These are phyloP conservation scores for Podila epicladia DNA, from an alignment of 192 early-diverging fungal species.

Conservation along the genomic window DNA sequence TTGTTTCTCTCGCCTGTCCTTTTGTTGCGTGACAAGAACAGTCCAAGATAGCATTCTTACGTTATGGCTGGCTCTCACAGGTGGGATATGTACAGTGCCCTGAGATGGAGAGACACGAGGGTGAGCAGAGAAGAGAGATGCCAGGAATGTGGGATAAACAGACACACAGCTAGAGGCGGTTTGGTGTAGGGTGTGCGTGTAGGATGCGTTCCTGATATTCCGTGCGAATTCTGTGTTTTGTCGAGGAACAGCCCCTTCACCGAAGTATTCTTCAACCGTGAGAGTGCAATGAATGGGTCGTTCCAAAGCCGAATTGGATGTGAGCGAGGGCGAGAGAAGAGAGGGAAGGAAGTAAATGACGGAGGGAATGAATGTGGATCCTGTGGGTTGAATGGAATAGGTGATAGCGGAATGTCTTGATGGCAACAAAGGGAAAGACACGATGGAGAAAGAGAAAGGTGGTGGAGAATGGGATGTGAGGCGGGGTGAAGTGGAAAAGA, in stretches of 20 bases:
- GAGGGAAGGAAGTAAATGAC: not conserved
- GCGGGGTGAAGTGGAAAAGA: not conserved
- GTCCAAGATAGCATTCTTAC: not conserved
- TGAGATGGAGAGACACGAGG: not conserved
- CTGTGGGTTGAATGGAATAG: not conserved
- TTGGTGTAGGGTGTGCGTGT: no score
- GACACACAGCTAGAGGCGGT: not conserved
- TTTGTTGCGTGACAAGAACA: not conserved
- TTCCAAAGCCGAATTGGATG: no score
- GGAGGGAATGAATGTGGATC: not conserved
- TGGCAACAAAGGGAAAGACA: not conserved
- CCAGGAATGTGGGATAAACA: not conserved
- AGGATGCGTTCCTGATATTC: no score
- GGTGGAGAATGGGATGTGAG: not conserved
- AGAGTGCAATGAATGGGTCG: no score
- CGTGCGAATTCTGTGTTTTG: no score
- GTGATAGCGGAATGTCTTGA: not conserved
- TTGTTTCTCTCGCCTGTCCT: not conserved
- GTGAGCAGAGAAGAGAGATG: not conserved
- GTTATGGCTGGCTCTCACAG: slow-evolving; percentile 1
- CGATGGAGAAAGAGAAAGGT: not conserved
- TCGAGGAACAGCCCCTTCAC: no score
- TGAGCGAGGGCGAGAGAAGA: no score
- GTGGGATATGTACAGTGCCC: not conserved
- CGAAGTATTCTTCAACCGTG: no score